Evolutionary conservation across 495 filamentous ascomycete species (phyloP).

Genomic region (Friedmanniomyces endolithicus): DNA sequence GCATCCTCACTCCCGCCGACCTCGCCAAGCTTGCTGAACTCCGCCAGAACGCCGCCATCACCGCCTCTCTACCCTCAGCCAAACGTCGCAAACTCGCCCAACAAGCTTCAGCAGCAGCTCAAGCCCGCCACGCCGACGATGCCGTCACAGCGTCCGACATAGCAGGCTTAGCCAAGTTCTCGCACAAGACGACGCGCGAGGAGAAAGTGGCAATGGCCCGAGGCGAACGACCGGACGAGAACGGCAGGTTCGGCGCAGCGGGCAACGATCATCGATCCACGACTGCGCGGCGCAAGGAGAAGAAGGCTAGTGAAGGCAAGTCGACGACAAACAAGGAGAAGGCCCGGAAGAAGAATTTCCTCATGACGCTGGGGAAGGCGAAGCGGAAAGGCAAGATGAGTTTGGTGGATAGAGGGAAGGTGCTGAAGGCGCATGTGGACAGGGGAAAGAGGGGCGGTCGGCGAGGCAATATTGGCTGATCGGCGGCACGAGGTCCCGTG

Average conservation of each 20-base stretch:
- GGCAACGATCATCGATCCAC: slow-evolving; percentile 54
- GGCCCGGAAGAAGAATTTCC: slow-evolving; percentile 86
- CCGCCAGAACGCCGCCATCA: slow-evolving; percentile 54
- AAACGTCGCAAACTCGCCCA: slow-evolving; percentile 23
- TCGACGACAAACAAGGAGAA: slow-evolving; percentile 98
- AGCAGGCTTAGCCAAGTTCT: slow-evolving; percentile 55
- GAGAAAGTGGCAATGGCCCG: slow-evolving; percentile 67
- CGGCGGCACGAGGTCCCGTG: background rate
- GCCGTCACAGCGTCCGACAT: slow-evolving; percentile 78
- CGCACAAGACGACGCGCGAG: slow-evolving; percentile 61
- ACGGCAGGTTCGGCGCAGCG: slow-evolving; percentile 42
- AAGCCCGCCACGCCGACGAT: slow-evolving; percentile 60
- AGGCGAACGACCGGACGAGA: slow-evolving; percentile 41
- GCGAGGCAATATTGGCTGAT: slow-evolving; percentile 48
- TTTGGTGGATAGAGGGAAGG: slow-evolving; percentile 65
- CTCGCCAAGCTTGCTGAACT: slow-evolving; percentile 86
- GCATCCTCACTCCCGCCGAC: slow-evolving; percentile 84
- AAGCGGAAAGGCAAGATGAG: slow-evolving; percentile 85
- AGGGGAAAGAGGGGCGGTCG: slow-evolving; percentile 72
- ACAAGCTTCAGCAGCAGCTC: slow-evolving; percentile 25
- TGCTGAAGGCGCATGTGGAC: slow-evolving; percentile 70
- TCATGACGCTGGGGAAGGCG: slow-evolving; percentile 95
- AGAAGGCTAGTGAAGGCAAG: slow-evolving; percentile 78
- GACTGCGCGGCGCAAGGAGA: slow-evolving; percentile 64
- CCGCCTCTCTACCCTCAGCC: slow-evolving; percentile 41